Percentiles rank a stretch among this genome's conserved stretches.
These are phyloP conservation scores for Xylaria sp. DNA, from an alignment of 495 filamentous ascomycete genomes.

Conservation along the genomic window DNA sequence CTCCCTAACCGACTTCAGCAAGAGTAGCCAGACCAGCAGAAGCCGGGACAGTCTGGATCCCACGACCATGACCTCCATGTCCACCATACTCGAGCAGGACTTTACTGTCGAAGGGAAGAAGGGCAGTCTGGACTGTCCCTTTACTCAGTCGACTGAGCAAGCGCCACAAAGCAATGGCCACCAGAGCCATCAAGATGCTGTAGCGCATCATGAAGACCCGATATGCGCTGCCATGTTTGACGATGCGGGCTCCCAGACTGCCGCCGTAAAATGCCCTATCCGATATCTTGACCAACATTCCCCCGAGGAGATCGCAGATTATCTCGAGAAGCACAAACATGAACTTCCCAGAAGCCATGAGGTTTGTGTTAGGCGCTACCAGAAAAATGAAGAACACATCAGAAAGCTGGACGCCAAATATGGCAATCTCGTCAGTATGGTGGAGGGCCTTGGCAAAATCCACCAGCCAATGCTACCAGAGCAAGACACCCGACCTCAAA, in stretches of 20 bases:
- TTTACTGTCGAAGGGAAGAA: slow-evolving; percentile 70
- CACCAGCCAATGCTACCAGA: slow-evolving; percentile 81
- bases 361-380: slow-evolving; percentile 85
- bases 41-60: slow-evolving; percentile 49
- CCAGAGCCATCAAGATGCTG: slow-evolving; percentile 32
- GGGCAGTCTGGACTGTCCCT: slow-evolving; percentile 67
- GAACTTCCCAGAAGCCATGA: slow-evolving; percentile 90
- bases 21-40: slow-evolving; percentile 47
- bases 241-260: slow-evolving; percentile 57
- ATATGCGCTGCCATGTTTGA: slow-evolving; percentile 67
- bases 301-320: slow-evolving; percentile 87
- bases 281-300: slow-evolving; percentile 88
- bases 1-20: slow-evolving; percentile 46
- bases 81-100: slow-evolving; percentile 67
- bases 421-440: slow-evolving; percentile 87
- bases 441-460: slow-evolving; percentile 80
- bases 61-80: slow-evolving; percentile 54
- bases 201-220: slow-evolving; percentile 57
- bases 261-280: slow-evolving; percentile 79
- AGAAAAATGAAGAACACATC: slow-evolving; percentile 81
- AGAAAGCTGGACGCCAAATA: slow-evolving; percentile 90
- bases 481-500: slow-evolving; percentile 55
- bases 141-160: slow-evolving; percentile 46
- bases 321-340: slow-evolving; percentile 91
- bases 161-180: slow-evolving; percentile 31